Conservation (phyloP, 139 green algal species). For the Chlorella sorokiniana region DNA sequence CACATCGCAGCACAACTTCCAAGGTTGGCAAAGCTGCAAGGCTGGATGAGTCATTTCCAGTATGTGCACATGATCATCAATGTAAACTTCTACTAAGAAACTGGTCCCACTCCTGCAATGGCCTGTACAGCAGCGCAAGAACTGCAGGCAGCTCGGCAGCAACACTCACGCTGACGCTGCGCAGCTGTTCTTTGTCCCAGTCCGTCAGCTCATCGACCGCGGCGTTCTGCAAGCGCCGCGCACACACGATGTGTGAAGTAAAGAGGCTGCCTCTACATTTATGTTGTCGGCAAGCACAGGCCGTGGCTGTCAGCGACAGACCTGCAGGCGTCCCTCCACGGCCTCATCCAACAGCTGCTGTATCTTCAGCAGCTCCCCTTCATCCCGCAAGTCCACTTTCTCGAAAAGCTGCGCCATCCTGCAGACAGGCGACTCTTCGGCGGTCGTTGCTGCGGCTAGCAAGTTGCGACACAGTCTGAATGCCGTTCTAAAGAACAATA, state of each 20-base stretch:
- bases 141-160: background rate
- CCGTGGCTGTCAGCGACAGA: background rate
- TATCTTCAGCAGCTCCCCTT: slow-evolving; percentile 19
- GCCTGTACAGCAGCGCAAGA: background rate
- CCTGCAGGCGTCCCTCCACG: slow-evolving; percentile 17
- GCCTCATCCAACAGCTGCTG: slow-evolving; percentile 4
- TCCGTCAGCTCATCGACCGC: background rate
- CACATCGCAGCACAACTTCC: background rate
- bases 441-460: background rate
- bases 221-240: background rate
- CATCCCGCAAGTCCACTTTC: slow-evolving; percentile 2
- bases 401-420: slow-evolving; percentile 8
- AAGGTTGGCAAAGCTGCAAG: background rate
- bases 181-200: background rate
- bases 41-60: no score
- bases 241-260: background rate
- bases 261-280: background rate
- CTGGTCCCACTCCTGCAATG: background rate
- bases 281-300: background rate
- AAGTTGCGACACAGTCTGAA: no score
- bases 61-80: background rate
- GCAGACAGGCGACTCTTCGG: background rate
- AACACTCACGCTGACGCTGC: slow-evolving; percentile 1
- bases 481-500: background rate
- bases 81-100: background rate